Conservation (phyloP, 805 yeast genomes). For the Candida hungchunana region DNA sequence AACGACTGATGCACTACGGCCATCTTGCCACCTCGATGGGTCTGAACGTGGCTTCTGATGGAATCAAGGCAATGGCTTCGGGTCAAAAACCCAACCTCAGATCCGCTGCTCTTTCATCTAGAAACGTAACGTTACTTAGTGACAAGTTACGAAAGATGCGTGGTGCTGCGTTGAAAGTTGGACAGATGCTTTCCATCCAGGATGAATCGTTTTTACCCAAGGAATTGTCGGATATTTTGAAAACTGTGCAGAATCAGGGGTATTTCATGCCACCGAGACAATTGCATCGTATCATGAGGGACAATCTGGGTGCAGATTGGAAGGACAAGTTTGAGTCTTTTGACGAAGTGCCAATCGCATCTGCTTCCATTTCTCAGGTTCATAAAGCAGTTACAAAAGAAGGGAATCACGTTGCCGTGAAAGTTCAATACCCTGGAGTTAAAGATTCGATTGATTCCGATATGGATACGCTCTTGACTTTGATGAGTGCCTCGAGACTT, state of each 20-base stretch:
- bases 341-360: constrained; percentile 89
- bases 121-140: constrained; percentile 84
- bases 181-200: constrained; percentile 96
- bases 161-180: constrained; percentile 97
- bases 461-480: constrained; percentile 74
- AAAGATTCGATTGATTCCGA: constrained; percentile 92
- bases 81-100: constrained; percentile 50
- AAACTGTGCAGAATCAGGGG: constrained; percentile 89
- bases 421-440: constrained; percentile 97
- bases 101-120: constrained; percentile 66
- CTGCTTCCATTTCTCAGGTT: constrained; percentile 97
- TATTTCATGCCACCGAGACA: constrained; percentile 96
- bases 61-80: constrained; percentile 60
- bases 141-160: constrained; percentile 89
- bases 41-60: constrained; percentile 73
- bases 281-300: constrained; percentile 65
- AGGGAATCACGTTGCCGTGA: constrained; percentile 79
- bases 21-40: constrained; percentile 90
- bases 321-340: constrained; percentile 64
- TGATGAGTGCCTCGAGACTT: constrained; percentile 80
- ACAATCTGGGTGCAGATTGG: constrained; percentile 82
- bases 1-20: constrained; percentile 90
- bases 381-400: constrained; percentile 73
- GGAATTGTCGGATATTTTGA: constrained; percentile 75
- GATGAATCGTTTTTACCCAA: constrained; percentile 80